These are phyloP conservation scores for Sphagnum magellanicum DNA, from an alignment of 228 moss, liverwort and hornwort species.

Conservation along the genomic window DNA sequence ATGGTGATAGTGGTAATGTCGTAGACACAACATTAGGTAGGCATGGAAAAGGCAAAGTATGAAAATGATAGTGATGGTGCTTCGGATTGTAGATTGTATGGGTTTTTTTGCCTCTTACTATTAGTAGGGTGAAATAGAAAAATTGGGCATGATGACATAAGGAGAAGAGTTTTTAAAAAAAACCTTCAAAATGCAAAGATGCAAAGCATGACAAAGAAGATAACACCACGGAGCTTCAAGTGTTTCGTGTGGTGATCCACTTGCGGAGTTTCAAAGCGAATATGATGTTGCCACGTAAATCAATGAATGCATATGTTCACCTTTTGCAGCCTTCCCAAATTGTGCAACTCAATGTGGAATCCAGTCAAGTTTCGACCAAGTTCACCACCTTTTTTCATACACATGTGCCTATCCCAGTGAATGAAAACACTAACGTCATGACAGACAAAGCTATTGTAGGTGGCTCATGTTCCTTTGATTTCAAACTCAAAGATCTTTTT, in stretches of 20 bases:
- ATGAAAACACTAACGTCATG: slow-evolving; percentile 17
- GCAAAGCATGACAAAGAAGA: background rate
- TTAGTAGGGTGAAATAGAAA: too few species aligned
- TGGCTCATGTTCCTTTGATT: background rate
- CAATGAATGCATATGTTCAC: slow-evolving; percentile 13
- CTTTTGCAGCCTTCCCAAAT: slow-evolving; percentile 14
- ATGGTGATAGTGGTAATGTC: too few species aligned
- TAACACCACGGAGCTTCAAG: slow-evolving; percentile 5
- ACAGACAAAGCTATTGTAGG: background rate
- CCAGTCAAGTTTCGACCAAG: slow-evolving; percentile 16
- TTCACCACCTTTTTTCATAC: slow-evolving; percentile 25
- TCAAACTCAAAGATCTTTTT: too few species aligned
- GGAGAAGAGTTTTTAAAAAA: too few species aligned
- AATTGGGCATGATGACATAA: too few species aligned
- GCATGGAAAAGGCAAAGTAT: too few species aligned
- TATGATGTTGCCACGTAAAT: slow-evolving; percentile 12
- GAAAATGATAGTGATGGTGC: too few species aligned
- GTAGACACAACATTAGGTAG: too few species aligned
- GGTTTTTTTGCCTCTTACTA: too few species aligned
- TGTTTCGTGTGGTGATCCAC: slow-evolving; percentile 19
- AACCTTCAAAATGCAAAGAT: too few species aligned
- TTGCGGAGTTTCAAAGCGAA: slow-evolving; percentile 21
- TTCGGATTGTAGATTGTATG: too few species aligned
- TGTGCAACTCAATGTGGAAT: slow-evolving; percentile 11
- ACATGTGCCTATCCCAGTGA: slow-evolving; percentile 29